These are phyloP conservation scores for Chenopodium quinoa DNA, from an alignment of 148 eudicot genomes.

Conservation along the genomic window DNA sequence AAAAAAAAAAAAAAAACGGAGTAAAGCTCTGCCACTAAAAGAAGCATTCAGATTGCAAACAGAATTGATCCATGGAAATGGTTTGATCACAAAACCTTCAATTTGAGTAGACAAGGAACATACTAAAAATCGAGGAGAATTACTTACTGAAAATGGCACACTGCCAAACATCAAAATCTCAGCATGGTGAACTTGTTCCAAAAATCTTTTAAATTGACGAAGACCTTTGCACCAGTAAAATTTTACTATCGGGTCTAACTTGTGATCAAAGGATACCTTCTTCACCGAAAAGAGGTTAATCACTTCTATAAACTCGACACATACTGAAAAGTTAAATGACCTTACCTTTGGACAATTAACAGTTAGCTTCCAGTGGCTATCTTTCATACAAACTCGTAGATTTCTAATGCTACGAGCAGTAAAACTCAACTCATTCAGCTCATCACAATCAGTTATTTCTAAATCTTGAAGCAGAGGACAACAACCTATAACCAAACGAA, in stretches of 20 bases:
- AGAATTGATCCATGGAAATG: neutral
- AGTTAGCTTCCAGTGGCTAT: neutral
- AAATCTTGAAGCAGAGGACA: constrained; percentile 5
- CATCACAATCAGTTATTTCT: neutral
- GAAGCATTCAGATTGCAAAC: neutral
- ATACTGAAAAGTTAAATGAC: constrained; percentile 13
- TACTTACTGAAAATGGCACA: neutral
- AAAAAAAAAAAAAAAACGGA: no score
- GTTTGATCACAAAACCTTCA: neutral
- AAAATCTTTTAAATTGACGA: neutral
- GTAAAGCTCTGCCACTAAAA: neutral
- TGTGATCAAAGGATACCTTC: constrained; percentile 1
- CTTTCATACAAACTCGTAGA: neutral
- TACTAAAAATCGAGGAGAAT: neutral
- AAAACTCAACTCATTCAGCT: neutral
- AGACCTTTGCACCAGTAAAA: neutral
- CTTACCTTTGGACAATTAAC: constrained; percentile 20
- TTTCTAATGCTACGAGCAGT: neutral
- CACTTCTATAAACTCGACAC: neutral
- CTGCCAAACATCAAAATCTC: neutral
- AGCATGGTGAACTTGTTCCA: constrained; percentile 1
- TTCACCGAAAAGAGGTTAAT: neutral
- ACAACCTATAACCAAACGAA: neutral
- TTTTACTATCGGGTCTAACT: neutral
- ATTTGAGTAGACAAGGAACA: neutral